Percentiles rank a stretch among this genome's conserved stretches.
phyloP scores from a whole-genome alignment of 345 rosid genomes.

The Citrus trifoliata region DNA sequence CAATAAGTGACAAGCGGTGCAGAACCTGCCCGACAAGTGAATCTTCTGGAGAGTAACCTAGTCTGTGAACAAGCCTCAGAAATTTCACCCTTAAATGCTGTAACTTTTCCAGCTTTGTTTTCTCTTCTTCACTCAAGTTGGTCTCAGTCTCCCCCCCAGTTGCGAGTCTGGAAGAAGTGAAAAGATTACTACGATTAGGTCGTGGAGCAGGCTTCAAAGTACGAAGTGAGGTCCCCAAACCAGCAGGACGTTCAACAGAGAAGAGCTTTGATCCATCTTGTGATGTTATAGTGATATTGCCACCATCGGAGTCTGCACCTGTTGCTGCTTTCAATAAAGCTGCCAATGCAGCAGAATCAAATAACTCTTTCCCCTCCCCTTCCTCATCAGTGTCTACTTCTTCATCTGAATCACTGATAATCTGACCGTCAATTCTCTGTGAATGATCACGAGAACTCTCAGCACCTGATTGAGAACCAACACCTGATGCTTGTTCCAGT shows the following conservation, averaged over 20 bases:
- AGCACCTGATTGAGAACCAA: slow-evolving; percentile 50
- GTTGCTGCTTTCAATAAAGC: slow-evolving; percentile 93
- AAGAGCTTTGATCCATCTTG: slow-evolving; percentile 89
- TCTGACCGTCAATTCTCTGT: slow-evolving; percentile 70
- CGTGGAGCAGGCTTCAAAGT: slow-evolving; percentile 65
- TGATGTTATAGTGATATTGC: slow-evolving; percentile 62
- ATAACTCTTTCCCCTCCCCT: slow-evolving; percentile 77
- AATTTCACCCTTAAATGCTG: slow-evolving; percentile 75
- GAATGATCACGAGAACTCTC: slow-evolving; percentile 53
- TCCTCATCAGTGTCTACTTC: slow-evolving; percentile 83
- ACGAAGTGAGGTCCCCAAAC: slow-evolving; percentile 80
- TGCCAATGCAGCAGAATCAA: slow-evolving; percentile 87
- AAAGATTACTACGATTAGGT: slow-evolving; percentile 52
- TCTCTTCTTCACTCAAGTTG: slow-evolving; percentile 84
- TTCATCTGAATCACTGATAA: slow-evolving; percentile 85
- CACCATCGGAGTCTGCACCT: slow-evolving; percentile 58
- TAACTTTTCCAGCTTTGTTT: slow-evolving; percentile 70
- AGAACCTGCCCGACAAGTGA: slow-evolving; percentile 77
- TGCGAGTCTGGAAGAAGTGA: slow-evolving; percentile 40
- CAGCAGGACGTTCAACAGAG: slow-evolving; percentile 91
- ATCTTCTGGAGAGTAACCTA: slow-evolving; percentile 81
- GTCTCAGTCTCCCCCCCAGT: slow-evolving; percentile 44
- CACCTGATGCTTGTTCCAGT: slow-evolving; percentile 57
- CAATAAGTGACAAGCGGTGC: slow-evolving; percentile 66
- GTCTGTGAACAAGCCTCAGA: slow-evolving; percentile 78